Conservation (phyloP, 202 grass and related monocot species). For the Dendrocalamus latiflorus region DNA sequence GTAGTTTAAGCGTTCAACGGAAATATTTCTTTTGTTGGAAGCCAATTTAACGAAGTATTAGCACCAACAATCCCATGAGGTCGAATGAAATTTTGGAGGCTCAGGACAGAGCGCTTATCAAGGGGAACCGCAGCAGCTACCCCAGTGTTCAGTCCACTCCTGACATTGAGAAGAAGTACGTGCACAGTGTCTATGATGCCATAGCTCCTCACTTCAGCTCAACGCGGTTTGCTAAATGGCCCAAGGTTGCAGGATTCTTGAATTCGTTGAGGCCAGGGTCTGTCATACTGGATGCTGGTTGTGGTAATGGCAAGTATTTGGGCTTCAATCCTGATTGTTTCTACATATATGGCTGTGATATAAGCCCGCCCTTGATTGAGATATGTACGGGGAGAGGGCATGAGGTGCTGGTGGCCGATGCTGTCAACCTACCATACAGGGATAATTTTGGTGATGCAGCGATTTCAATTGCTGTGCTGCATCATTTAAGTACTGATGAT, state of each 20-base stretch:
- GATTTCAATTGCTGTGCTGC: constrained; percentile 91
- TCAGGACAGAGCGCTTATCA: not conserved
- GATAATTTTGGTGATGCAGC: constrained; percentile 72
- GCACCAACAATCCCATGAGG: constrained; percentile 6
- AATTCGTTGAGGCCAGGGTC: constrained; percentile 67
- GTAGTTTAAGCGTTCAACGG: not conserved
- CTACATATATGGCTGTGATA: constrained; percentile 78
- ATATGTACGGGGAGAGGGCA: constrained; percentile 75
- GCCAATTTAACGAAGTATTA: not conserved
- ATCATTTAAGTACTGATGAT: no score
- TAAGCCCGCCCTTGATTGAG: no score
- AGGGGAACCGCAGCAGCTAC: no score
- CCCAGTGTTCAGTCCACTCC: constrained; percentile 64
- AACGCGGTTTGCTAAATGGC: no score
- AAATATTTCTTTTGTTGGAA: not conserved
- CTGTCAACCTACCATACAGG: constrained; percentile 83
- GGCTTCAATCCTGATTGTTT: constrained; percentile 79
- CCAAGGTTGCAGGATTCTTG: constrained; percentile 82
- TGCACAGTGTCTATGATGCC: constrained; percentile 81
- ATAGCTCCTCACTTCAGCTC: constrained; percentile 97
- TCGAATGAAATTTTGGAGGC: not conserved
- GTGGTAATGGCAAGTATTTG: constrained; percentile 91
- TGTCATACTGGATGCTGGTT: constrained; percentile 79
- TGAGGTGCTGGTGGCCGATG: constrained; percentile 90
- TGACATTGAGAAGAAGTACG: constrained; percentile 89